phyloP scores from a whole-genome alignment of 2,329 filamentous ascomycete species.

The Colletotrichum orbiculare region DNA sequence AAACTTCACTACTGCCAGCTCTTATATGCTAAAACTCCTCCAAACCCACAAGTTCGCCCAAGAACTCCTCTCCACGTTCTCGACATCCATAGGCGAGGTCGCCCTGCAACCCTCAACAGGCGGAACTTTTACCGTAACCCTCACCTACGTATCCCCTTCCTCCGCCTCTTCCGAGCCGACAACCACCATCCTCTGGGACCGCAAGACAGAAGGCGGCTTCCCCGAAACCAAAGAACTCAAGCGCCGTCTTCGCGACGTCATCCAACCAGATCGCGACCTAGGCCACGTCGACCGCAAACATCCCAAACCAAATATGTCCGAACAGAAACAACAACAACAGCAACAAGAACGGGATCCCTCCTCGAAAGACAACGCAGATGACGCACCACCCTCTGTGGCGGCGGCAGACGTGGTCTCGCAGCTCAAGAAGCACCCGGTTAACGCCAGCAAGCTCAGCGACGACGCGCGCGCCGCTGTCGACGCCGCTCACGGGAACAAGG shows the following conservation, averaged over 20 bases:
- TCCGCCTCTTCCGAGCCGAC: conserved; percentile 44
- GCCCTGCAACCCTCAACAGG: conserved; percentile 87
- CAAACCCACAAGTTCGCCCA: conserved; percentile 77
- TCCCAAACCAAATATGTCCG: conserved; percentile 26
- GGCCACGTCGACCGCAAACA: conserved; percentile 80
- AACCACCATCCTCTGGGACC: conserved; percentile 82
- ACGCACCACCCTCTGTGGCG: conserved; percentile 4
- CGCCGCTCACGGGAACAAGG: conserved; percentile 34
- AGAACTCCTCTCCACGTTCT: conserved; percentile 94
- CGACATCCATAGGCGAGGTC: conserved; percentile 84
- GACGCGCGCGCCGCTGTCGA: conserved; percentile 24
- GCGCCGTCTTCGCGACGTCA: conserved; percentile 81
- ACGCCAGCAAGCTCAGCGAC: conserved; percentile 24
- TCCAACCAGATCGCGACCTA: conserved; percentile 81
- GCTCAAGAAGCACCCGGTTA: conserved; percentile 27
- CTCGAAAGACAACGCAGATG: conserved; percentile 4
- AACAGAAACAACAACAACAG: background rate
- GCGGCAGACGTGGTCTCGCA: conserved; percentile 19
- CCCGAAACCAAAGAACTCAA: conserved; percentile 95
- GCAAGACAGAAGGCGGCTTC: conserved; percentile 88
- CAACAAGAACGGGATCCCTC: background rate
- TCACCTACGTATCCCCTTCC: conserved; percentile 52
- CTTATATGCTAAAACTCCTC: conserved; percentile 2
- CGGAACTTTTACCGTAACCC: conserved; percentile 82
- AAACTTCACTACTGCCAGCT: conserved; percentile 4